phyloP scores from a whole-genome alignment of 1,284 basidiomycete genomes.

The Trichosporon faecale region DNA sequence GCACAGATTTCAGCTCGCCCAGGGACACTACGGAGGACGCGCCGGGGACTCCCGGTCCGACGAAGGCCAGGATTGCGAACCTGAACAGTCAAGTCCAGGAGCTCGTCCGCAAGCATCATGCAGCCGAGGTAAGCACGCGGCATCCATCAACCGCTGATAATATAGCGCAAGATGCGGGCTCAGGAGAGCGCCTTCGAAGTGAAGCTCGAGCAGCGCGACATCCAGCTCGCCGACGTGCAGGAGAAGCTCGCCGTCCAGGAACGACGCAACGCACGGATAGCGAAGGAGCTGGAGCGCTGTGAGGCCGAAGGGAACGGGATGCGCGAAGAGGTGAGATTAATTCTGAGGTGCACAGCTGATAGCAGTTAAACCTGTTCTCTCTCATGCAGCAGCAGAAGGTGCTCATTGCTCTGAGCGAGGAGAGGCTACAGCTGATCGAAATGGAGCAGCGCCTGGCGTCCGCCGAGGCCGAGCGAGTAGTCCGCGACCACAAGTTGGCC shows the following conservation, averaged over 20 bases:
- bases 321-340: slow-evolving; percentile 40
- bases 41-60: slow-evolving; percentile 39
- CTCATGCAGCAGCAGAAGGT: slow-evolving; percentile 40
- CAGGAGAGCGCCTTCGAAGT: slow-evolving; percentile 14
- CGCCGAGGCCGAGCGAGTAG: slow-evolving; percentile 35
- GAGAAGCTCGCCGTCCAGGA: background rate
- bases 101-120: slow-evolving; percentile 39
- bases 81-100: slow-evolving; percentile 38
- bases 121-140: slow-evolving; percentile 28
- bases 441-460: slow-evolving; percentile 36
- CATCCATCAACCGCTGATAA: background rate
- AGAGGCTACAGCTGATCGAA: slow-evolving; percentile 41
- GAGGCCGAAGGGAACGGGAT: slow-evolving; percentile 32
- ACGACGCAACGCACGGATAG: background rate
- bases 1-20: slow-evolving; percentile 7
- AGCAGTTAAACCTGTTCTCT: slow-evolving; percentile 38
- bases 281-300: slow-evolving; percentile 29
- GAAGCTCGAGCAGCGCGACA: background rate
- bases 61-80: slow-evolving; percentile 34
- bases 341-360: background rate
- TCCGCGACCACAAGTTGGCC: slow-evolving; percentile 44
- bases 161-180: slow-evolving; percentile 28
- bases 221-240: background rate
- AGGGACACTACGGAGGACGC: slow-evolving; percentile 9
- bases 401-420: slow-evolving; percentile 38